These are phyloP conservation scores for Calycina herbarum DNA, from an alignment of 2,329 filamentous ascomycete species.

Conservation along the genomic window DNA sequence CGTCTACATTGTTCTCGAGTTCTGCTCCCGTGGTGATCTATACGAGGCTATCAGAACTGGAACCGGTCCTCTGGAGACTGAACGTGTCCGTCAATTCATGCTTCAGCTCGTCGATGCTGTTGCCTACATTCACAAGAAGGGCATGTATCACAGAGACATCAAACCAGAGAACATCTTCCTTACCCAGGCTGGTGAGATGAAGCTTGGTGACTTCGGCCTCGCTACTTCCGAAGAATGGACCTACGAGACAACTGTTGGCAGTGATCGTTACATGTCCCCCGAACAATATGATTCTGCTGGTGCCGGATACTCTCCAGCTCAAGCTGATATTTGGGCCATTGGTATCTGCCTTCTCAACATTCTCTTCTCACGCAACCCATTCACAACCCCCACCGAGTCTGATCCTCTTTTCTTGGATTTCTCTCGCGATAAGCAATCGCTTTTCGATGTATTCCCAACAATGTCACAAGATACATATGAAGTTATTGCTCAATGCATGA, in stretches of 20 bases:
- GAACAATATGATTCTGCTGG: conserved; percentile 93
- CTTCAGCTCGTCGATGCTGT: conserved; percentile 88
- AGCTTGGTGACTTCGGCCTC: conserved; percentile 94
- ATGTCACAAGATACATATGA: conserved; percentile 99
- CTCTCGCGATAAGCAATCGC: conserved; percentile 85
- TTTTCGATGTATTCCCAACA: conserved; percentile 97
- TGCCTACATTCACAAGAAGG: conserved; percentile 85
- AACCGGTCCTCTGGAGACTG: conserved; percentile 86
- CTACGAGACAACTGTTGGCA: conserved; percentile 89
- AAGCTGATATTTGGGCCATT: conserved; percentile 96
- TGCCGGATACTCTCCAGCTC: conserved; percentile 85
- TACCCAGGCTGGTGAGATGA: conserved; percentile 81
- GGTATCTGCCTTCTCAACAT: conserved; percentile 96
- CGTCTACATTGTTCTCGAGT: conserved; percentile 90
- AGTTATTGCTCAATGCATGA: conserved; percentile 87
- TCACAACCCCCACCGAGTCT: conserved; percentile 84
- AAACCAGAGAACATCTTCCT: conserved; percentile 99
- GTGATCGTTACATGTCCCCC: conserved; percentile 98
- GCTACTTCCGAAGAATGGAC: conserved; percentile 89
- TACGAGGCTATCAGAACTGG: conserved; percentile 95
- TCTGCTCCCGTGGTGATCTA: conserved; percentile 90
- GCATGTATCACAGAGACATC: conserved; percentile 95
- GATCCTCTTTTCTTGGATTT: conserved; percentile 94
- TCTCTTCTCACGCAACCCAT: conserved; percentile 94
- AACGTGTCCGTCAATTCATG: conserved; percentile 98